Base-by-base conservation (phyloP, 108 stramenopile species). In the Fragilaria crotonensis region DNA sequence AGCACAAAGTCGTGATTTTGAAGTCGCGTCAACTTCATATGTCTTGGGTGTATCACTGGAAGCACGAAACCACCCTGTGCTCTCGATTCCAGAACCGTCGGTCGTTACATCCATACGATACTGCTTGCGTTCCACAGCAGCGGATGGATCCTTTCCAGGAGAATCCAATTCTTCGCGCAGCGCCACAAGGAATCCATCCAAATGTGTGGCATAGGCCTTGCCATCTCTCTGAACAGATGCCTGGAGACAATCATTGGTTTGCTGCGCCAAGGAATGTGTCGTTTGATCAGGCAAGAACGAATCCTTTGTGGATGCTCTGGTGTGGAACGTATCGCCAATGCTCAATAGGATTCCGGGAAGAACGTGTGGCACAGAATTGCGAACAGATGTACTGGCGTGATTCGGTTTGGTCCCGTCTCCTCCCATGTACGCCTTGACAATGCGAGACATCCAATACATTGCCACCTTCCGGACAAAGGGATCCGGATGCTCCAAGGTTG, bases 381-480 rank as follows among this genome's bases (percentile, higher is more conserved):
- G 71, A 50, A 92, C 87, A 14, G 84, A 85, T 36, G 83, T 77
- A 2, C 84, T 79, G 0, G 85, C 85, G 32, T 68, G 52, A 19
- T 20, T 60, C 28, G 62, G 2, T 25, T 53, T 48, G 26, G 26
- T 60, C n/a, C 66, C 64, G 17, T 45, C 52, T 26, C 23, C 54
- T 51, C 67, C 67, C 61, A 89, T 87, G 75, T 93, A 85, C 23
- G 85, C 87, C 51, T 89, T 80, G 58, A 93, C 83, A 52, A 93
- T 93, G 17, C 85, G 76, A 30, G 70, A 79, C 77, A 89, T 87
- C 87, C 91, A 93, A 51, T 86, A 88, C 87, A 93, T 89, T 54
- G 91, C 91, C 5, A 93, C 87, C 68, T 93, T 93, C 46, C 91
- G 71, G 14, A 93, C 91, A 62, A 89, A 89, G 0, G 91, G 91